Evolutionary conservation across 1,139 yeast species (phyloP), one percentile per base, ranked within the genome.

Genomic region (Candida pseudoviswanathii): DNA sequence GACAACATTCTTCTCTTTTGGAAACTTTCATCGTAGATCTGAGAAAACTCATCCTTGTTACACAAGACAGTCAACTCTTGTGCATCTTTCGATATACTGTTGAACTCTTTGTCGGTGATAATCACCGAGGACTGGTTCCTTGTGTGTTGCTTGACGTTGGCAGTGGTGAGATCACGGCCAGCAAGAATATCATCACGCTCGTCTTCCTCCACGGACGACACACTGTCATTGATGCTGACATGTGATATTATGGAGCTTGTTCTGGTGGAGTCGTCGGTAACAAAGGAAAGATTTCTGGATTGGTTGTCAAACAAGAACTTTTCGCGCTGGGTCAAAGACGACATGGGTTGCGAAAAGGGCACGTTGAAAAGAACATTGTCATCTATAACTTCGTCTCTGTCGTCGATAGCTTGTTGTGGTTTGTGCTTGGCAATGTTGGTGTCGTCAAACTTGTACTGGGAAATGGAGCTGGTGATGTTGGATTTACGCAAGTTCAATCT

Each of bases 351-450:
- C 0, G 87, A 77, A 42, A 82, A 65, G 2, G 90, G 91, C 11
- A 85, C 87, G 57, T 85, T 85, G 67, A 74, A 83, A 53, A 84
- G 80, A 32, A 78, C 69, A 16, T 75, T 68, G 47, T 79, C 68
- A 46, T 78, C 52, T 3, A 53, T 46, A 26, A 46, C 31, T 45
- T 53, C 56, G 33, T 81, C 81, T 48, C 79, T 84, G 52, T 82
- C 86, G 40, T 70, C 74, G 30, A 67, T 47, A 61, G 38, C 63
- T 50, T n/a, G 25, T 36, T 31, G 4, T 27, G n/a, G 42, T 42
- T 29, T 41, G 25, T 22, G 10, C 38, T 48, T 44, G 9, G 27
- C 30, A 29, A 45, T 45, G 24, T 48, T 41, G 6, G 50, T 53
- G 29, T 61, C 61, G 33, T 43, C 56, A 3, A 48, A 55, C 49